Evolutionary conservation across 768 basidiomycete genomes (phyloP).

Genomic region (Panus rudis): DNA sequence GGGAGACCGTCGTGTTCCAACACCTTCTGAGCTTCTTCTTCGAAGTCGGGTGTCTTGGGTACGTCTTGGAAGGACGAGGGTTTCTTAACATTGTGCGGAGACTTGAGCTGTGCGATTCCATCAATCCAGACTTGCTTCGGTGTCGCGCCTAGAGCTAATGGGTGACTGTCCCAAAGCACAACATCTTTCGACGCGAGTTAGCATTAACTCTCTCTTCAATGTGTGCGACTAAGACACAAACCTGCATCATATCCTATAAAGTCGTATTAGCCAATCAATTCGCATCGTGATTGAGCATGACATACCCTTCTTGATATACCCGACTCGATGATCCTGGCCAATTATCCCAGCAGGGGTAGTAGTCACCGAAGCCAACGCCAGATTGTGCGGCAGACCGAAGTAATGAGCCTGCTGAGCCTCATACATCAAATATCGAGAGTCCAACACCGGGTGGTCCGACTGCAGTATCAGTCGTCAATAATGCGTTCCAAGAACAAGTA

Average conservation of each 20-base stretch:
- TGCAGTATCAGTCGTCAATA: conserved; percentile 22
- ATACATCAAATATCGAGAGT: conserved; percentile 49
- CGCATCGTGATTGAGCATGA: background rate
- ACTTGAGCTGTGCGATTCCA: conserved; percentile 63
- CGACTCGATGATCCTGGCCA: conserved; percentile 72
- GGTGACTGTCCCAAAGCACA: conserved; percentile 74
- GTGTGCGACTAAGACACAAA: conserved; percentile 22
- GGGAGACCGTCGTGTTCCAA: conserved; percentile 60
- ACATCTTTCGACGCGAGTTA: conserved; percentile 44
- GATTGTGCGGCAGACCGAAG: conserved; percentile 58
- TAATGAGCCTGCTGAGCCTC: conserved; percentile 64
- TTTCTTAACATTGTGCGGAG: conserved; percentile 45
- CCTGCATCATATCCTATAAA: conserved; percentile 66
- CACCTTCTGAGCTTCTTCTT: conserved; percentile 46
- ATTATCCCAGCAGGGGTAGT: conserved; percentile 63
- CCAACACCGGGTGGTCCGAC: conserved; percentile 47
- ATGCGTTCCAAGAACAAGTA: background rate
- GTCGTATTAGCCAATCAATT: background rate
- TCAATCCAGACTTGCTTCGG: conserved; percentile 82
- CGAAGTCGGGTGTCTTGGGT: conserved; percentile 54
- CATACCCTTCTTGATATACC: conserved; percentile 52
- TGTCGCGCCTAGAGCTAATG: conserved; percentile 69
- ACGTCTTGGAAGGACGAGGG: conserved; percentile 43
- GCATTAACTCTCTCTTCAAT: background rate
- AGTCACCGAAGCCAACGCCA: conserved; percentile 66